phyloP scores from a whole-genome alignment of 2,329 filamentous ascomycete genomes.

The Neonectria coccinea region DNA sequence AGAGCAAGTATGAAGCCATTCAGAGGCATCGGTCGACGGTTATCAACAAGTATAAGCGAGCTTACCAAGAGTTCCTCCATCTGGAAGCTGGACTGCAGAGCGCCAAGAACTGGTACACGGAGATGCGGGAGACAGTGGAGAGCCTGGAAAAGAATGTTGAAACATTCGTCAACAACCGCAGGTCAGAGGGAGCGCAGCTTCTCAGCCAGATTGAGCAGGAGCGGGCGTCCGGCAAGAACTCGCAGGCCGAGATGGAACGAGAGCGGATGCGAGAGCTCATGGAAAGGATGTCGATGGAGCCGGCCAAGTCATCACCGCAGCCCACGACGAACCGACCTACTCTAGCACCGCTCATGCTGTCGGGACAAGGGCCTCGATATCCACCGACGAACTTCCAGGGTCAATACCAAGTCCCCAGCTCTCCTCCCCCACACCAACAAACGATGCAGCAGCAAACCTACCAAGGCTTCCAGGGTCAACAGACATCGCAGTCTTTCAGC shows the following conservation, averaged over 20 bases:
- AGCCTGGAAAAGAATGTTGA: constrained; percentile 96
- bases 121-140: constrained; percentile 95
- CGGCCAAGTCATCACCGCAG: constrained; percentile 54
- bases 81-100: constrained; percentile 86
- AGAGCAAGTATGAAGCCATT: constrained; percentile 93
- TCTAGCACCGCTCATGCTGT: constrained; percentile 63
- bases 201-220: constrained; percentile 88
- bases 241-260: constrained; percentile 83
- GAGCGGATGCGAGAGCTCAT: constrained; percentile 89
- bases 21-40: constrained; percentile 85
- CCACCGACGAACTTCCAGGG: constrained; percentile 65
- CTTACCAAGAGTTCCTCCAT: constrained; percentile 93
- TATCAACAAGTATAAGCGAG: constrained; percentile 87
- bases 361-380: constrained; percentile 61
- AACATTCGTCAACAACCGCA: constrained; percentile 93
- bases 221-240: constrained; percentile 69
- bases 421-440: constrained; percentile 60
- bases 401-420: constrained; percentile 67
- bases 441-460: constrained; percentile 57
- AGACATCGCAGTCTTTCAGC: constrained; percentile 44
- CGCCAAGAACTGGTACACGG: constrained; percentile 92
- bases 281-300: constrained; percentile 95
- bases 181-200: constrained; percentile 90
- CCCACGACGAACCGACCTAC: constrained; percentile 41
- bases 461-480: constrained; percentile 52